Base-by-base conservation (phyloP, 257 asterid genomes). In the Datura wrightii region DNA sequence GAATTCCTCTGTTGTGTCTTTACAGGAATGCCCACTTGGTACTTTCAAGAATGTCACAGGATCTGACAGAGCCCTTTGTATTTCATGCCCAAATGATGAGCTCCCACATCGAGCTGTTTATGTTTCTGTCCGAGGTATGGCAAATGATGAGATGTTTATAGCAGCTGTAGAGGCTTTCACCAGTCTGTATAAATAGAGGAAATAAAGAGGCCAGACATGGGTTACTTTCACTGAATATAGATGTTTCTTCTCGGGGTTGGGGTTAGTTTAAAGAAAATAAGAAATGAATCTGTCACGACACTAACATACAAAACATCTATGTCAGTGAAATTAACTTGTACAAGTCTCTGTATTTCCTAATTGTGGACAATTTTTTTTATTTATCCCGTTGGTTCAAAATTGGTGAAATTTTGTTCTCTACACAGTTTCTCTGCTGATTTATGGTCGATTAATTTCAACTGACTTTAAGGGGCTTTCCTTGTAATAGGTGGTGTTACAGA, bases 11-110 rank as follows among this genome's bases (percentile, higher is more conserved):
- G 85, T 69, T 86, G 83, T 83, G 19, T 53, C 70, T 86, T 60
- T 84, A 83, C 92, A 97, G 99, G 99, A 93, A 87, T 97, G 99
- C 85, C 99, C 99, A 14, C 79, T 86, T 88, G 99, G 99, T 80
- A 97, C 97, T 80, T 97, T 89, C 78, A 97, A 97, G 89, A 97
- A 97, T 90, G 94, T 90, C 83, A 93, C 97, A 4, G 99, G 99
- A 82, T 95, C 99, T 85, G 94, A 92, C 89, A 87, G 82, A 70
- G 89, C 92, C 86, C 97, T 97, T 79, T 97, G 99, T 88, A 89
- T 87, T 78, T 84, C 96, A 79, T 97, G 99, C 89, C 98, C 98
- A 80, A 83, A 85, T 42, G 86, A 87, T 85, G 97, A 91, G 88
- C 95, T 97, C 87, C 99, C 99, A 74, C 90, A 52, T 85, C 98